A percentile compares a stretch with the other conserved stretches of the same genome.
phyloP scores from a whole-genome alignment of 345 rosid species.

The Sisymbrium irio region DNA sequence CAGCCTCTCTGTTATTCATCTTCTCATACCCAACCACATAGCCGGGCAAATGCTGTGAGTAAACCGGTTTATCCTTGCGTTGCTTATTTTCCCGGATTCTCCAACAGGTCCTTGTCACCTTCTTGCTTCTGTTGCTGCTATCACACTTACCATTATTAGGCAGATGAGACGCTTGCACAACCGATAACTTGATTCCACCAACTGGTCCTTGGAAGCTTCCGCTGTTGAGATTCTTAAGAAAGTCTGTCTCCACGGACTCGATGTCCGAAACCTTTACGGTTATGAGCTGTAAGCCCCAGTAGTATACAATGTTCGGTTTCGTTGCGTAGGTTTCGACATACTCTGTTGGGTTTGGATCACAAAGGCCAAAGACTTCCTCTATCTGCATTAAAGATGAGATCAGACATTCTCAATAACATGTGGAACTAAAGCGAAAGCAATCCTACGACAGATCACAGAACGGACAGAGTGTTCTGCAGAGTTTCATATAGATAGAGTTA shows the following conservation, averaged over 20 bases:
- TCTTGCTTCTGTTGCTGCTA: slow-evolving; percentile 30
- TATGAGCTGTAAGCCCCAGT: slow-evolving; percentile 51
- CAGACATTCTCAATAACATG: neutral
- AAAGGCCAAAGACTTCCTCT: slow-evolving; percentile 47
- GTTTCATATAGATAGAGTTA: neutral
- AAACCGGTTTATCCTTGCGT: slow-evolving; percentile 31
- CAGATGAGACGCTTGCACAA: slow-evolving; percentile 44
- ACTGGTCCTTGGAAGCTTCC: slow-evolving; percentile 38
- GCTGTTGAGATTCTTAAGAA: slow-evolving; percentile 40
- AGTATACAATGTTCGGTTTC: slow-evolving; percentile 41
- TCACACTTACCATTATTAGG: slow-evolving; percentile 30
- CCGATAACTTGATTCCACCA: slow-evolving; percentile 38
- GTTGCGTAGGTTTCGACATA: slow-evolving; percentile 33
- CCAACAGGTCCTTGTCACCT: slow-evolving; percentile 45
- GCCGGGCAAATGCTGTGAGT: slow-evolving; percentile 41
- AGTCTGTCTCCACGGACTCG: slow-evolving; percentile 41
- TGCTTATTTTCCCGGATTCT: slow-evolving; percentile 42
- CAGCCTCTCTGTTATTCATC: slow-evolving; percentile 26
- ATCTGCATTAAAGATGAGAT: slow-evolving; percentile 37
- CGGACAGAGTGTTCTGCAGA: neutral
- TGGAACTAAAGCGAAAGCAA: neutral
- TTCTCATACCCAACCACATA: slow-evolving; percentile 43
- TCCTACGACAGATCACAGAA: neutral
- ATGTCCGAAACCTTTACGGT: slow-evolving; percentile 28
- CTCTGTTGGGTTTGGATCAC: slow-evolving; percentile 60